These are phyloP conservation scores for Aeschynomene evenia DNA, from an alignment of 306 rosid genomes.

Conservation along the genomic window DNA sequence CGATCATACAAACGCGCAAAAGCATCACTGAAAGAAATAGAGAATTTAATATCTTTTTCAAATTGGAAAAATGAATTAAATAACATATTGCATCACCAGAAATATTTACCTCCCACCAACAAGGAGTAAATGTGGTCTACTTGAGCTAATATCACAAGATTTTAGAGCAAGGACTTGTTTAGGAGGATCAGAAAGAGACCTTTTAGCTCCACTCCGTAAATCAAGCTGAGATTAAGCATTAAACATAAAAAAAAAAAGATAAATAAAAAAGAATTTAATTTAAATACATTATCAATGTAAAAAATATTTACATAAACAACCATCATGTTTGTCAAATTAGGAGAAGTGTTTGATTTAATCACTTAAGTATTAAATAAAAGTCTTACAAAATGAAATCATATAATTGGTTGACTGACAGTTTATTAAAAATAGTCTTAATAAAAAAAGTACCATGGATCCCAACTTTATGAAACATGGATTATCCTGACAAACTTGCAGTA, in stretches of 20 bases:
- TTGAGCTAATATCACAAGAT: constrained; percentile 89
- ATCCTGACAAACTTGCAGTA: constrained; percentile 5
- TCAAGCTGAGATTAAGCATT: constrained; percentile 75
- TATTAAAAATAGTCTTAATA: too few species aligned
- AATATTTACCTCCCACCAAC: constrained; percentile 94
- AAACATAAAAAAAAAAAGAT: constrained; percentile 38
- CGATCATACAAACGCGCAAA: constrained; percentile 97
- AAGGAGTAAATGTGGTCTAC: constrained; percentile 88
- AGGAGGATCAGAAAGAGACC: constrained; percentile 89
- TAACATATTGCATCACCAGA: constrained; percentile 20
- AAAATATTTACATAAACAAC: too few species aligned
- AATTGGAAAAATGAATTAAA: background rate
- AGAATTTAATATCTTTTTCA: constrained; percentile 27
- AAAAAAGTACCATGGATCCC: constrained; percentile 25
- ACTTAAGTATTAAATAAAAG: too few species aligned
- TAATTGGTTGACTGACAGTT: too few species aligned
- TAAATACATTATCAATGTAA: too few species aligned
- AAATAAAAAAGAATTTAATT: too few species aligned
- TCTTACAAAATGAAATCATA: too few species aligned
- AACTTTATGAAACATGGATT: constrained; percentile 18
- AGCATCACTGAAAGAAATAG: constrained; percentile 72
- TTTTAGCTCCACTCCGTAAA: constrained; percentile 89
- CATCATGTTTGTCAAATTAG: too few species aligned
- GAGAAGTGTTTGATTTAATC: too few species aligned
- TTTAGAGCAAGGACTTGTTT: constrained; percentile 78